Evolutionary conservation across 176 grass and related monocot species (phyloP).

Genomic region (Rhynchospora tenuis): DNA sequence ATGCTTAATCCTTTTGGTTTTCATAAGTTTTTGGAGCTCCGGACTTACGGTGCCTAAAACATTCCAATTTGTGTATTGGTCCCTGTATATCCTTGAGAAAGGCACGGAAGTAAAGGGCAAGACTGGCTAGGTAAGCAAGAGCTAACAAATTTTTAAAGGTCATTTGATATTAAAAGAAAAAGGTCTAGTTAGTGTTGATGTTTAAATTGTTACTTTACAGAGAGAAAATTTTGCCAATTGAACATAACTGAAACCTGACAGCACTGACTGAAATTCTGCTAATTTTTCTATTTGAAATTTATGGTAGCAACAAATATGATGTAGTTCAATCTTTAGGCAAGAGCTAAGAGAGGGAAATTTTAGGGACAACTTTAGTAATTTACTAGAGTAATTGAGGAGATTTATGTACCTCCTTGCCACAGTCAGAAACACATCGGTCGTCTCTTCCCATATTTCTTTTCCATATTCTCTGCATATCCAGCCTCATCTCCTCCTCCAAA

Average conservation of each 20-base stretch:
- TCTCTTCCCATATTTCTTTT: conserved; percentile 99
- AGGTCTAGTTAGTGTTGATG: neutral
- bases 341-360: neutral
- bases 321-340: neutral
- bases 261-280: neutral
- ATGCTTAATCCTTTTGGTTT: neutral
- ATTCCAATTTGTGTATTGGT: neutral
- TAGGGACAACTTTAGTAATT: neutral
- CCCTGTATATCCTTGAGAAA: neutral
- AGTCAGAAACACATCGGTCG: conserved; percentile 87
- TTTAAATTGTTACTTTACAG: neutral
- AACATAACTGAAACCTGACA: neutral
- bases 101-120: neutral
- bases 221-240: neutral
- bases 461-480: conserved; percentile 95
- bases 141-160: neutral
- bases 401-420: conserved; percentile 74
- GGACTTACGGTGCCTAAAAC: neutral
- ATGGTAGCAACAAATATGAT: neutral
- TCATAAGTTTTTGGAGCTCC: neutral
- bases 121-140: neutral
- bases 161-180: neutral
- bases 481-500: conserved; percentile 74
- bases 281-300: neutral
- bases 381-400: neutral